A percentile compares a stretch with the other conserved stretches of the same genome.
phyloP scores from a whole-genome alignment of 2,329 filamentous ascomycete species.

The Trichoderma simmonsii region DNA sequence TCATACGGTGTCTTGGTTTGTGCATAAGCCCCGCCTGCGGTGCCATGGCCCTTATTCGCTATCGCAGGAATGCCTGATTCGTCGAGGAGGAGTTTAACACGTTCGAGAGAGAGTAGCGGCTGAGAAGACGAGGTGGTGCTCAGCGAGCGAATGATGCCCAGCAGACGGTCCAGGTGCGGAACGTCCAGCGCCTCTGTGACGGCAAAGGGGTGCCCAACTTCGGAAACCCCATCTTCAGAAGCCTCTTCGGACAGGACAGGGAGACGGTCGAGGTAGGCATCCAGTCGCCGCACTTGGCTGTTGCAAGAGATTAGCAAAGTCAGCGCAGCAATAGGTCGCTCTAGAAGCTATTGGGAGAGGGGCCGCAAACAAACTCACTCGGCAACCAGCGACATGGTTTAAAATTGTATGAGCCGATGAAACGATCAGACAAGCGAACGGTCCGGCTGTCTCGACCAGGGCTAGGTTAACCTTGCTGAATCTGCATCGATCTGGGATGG shows the following conservation, averaged over 20 bases:
- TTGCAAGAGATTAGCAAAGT: neutral
- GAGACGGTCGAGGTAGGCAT: slow-evolving; percentile 64
- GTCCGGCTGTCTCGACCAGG: slow-evolving; percentile 1
- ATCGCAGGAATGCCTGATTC: slow-evolving; percentile 56
- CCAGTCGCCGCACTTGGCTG: slow-evolving; percentile 61
- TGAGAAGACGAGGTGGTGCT: slow-evolving; percentile 66
- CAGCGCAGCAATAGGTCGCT: neutral
- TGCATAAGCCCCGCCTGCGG: slow-evolving; percentile 26
- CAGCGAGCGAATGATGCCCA: slow-evolving; percentile 66
- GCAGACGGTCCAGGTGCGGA: slow-evolving; percentile 58
- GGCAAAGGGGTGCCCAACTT: slow-evolving; percentile 34
- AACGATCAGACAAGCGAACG: slow-evolving; percentile 7
- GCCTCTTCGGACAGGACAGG: slow-evolving; percentile 40
- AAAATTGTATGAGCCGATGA: slow-evolving; percentile 12
- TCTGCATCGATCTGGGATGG: slow-evolving; percentile 18
- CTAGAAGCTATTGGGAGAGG: neutral
- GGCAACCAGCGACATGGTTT: slow-evolving; percentile 45
- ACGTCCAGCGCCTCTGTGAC: slow-evolving; percentile 46
- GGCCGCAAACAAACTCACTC: slow-evolving; percentile 42
- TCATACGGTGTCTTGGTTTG: slow-evolving; percentile 54
- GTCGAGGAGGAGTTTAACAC: slow-evolving; percentile 60
- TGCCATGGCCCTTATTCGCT: slow-evolving; percentile 36
- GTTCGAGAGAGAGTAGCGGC: slow-evolving; percentile 56
- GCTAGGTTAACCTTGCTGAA: slow-evolving; percentile 8
- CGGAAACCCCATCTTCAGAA: slow-evolving; percentile 41